These are phyloP conservation scores for Coemansia sp. DNA, from an alignment of 192 early-diverging fungal genomes.

Conservation along the genomic window DNA sequence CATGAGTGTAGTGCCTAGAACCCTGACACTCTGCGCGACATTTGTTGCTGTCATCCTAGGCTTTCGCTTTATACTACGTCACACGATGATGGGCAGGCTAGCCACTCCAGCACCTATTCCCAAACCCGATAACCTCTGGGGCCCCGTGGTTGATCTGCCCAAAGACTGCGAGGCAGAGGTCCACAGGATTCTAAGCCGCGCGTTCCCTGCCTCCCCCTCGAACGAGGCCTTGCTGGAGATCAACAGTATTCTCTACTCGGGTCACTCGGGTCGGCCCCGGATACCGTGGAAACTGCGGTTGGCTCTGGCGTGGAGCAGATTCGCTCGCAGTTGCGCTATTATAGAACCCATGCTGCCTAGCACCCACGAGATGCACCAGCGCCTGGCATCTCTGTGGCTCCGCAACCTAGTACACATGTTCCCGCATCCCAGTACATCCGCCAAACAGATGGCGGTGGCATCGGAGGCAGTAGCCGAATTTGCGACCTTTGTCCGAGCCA, in stretches of 20 bases:
- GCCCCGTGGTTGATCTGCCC: not conserved
- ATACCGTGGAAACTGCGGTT: slow-evolving; percentile 31
- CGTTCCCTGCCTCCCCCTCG: slow-evolving; percentile 45
- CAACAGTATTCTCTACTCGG: slow-evolving; percentile 13
- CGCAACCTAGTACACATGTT: slow-evolving; percentile 33
- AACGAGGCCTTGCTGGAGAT: slow-evolving; percentile 34
- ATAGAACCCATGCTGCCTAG: slow-evolving; percentile 31
- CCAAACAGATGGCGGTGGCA: not conserved
- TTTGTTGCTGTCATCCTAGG: not conserved
- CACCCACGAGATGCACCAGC: slow-evolving; percentile 29
- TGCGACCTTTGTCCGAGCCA: slow-evolving; percentile 3
- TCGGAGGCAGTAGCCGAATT: slow-evolving; percentile 8
- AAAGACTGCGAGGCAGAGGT: slow-evolving; percentile 14
- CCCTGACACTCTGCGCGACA: not conserved
- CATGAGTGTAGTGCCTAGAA: not conserved
- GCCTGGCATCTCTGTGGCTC: slow-evolving; percentile 26
- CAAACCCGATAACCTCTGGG: not conserved
- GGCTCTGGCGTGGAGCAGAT: slow-evolving; percentile 35
- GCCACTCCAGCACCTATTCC: slow-evolving; percentile 9
- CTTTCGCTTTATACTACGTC: slow-evolving; percentile 16
- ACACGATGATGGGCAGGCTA: slow-evolving; percentile 33
- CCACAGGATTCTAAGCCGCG: slow-evolving; percentile 25
- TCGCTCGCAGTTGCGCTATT: slow-evolving; percentile 30
- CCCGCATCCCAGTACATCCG: not conserved
- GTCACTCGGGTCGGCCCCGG: not conserved